Evolutionary conservation across 495 filamentous ascomycete species (phyloP).

Genomic region (Aspergillus egyptiacus): DNA sequence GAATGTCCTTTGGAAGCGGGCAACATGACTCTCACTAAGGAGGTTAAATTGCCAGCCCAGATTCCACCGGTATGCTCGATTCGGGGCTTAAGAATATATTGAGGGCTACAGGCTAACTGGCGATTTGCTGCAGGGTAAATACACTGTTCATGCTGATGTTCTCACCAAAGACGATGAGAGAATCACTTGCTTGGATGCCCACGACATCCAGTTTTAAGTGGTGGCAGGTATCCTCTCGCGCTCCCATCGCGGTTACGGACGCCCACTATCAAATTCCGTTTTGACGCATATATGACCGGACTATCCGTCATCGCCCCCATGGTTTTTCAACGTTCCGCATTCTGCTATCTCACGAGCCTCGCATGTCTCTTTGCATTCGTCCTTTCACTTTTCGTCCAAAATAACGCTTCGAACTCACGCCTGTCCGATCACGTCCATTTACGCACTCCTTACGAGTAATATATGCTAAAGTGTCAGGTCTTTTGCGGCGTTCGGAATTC

Average conservation of each 20-base stretch:
- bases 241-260: too few relatives aligned
- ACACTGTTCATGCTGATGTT: slow-evolving; percentile 83
- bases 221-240: background rate
- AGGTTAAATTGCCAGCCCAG: slow-evolving; percentile 76
- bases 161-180: slow-evolving; percentile 57
- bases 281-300: slow-evolving; percentile 4
- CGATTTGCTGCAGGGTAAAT: slow-evolving; percentile 62
- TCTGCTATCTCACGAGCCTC: background rate
- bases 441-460: background rate
- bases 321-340: slow-evolving; percentile 1
- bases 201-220: slow-evolving; percentile 33
- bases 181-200: slow-evolving; percentile 77
- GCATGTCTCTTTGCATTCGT: background rate
- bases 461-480: slow-evolving; percentile 1
- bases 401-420: background rate
- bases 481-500: slow-evolving; percentile 13
- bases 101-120: too few relatives aligned
- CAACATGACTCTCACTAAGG: slow-evolving; percentile 62
- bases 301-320: background rate
- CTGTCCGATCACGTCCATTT: background rate
- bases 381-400: background rate
- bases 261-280: background rate
- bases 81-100: too few relatives aligned
- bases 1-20: slow-evolving; percentile 83
- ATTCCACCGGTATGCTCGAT: slow-evolving; percentile 75